Evolutionary conservation across 305 asterid genomes (phyloP), one percentile per base, ranked within the genome.

Genomic region (Fraxinus dipetala): DNA sequence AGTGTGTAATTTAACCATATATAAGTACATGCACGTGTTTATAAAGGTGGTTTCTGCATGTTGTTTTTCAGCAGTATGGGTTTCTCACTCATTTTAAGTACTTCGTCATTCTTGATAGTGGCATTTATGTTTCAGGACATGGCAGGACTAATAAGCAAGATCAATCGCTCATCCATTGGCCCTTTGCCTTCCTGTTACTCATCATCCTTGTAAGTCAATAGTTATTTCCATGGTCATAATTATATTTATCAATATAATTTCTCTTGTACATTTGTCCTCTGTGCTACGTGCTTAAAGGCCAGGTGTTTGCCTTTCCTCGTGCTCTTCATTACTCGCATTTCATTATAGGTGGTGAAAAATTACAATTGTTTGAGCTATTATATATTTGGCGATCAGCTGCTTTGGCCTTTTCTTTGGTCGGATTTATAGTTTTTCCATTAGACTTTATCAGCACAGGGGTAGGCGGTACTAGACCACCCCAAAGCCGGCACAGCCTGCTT

Each of bases 91-190:
- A 61, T 61, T 61, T 61, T 4, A 65, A 65, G 73, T 26, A 65
- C 2, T 24, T 13, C 11, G 0, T 13, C 24, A 70, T 70, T 70
- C 43, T 31, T 70, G 45, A 70, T 31, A 70, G 75, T 30, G 43
- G 38, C 24, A 4, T 75, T 16, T 76, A 34, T 88, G 80, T 88
- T 90, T 77, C 89, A 96, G 99, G 98, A 96, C 89, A 96, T 96
- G 99, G 99, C 98, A 14, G 98, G 99, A 84, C 79, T 96, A 72
- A 94, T 96, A 85, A 96, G 99, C 90, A 96, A 96, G 91, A 92
- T 96, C 76, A 94, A 96, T 80, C 88, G 99, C 83, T 94, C 99
- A 63, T 96, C 97, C 31, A 96, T 96, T 35, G 99, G 99, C 79
- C 98, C 98, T 80, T 86, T 96, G 90, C 99, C 99, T 75, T 86